Evolutionary conservation across 768 basidiomycete species (phyloP), one percentile per base, ranked within the genome.

Genomic region (Cyclocybe aegerita): DNA sequence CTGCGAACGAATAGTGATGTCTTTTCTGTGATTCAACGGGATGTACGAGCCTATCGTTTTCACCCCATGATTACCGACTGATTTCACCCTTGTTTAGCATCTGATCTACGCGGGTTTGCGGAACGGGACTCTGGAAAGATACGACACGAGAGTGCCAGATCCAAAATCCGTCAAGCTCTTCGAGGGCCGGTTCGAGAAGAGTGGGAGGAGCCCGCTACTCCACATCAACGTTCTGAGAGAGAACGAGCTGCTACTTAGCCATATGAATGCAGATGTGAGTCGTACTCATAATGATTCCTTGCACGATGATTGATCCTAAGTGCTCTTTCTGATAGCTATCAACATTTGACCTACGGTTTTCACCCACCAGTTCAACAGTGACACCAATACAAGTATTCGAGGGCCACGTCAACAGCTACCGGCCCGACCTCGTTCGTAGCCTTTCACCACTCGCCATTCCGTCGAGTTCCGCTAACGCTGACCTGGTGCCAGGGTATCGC

Each of bases 1-100:
- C 61, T 88, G 8, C 64, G 72, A 23, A 86, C 85, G 2, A 56
- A 71, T 14, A 86, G 85, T 46, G 86, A 88, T 57, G 81, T 87
- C 0, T 80, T 89, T 54, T 65, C 85, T 2, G 66, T 87, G n/a
- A 62, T 71, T 41, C 82, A 82, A 57, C 62, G 71, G 41, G 66
- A 76, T 44, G 86, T 85, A 37, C 4, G 72, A 59, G 9, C 17
- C 17, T 16, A 10, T n/a, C 7, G 40, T 41, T 39, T 37, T 37
- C 39, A 4, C 33, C 38, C 23, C 17, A 39, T 15, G 23, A 43
- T 36, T 47, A 7, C 29, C 39, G 17, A 35, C 49, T 34, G 7
- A 17, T 40, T 37, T 9, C 4, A 23, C 5, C 17, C 4, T 33
- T 50, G 16, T 16, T 2, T 53, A 86, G 83, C 65, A 73, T 43